Evolutionary conservation across 352 stramenopile genomes (phyloP).

Genomic region (Thalassiosira mediterranea): DNA sequence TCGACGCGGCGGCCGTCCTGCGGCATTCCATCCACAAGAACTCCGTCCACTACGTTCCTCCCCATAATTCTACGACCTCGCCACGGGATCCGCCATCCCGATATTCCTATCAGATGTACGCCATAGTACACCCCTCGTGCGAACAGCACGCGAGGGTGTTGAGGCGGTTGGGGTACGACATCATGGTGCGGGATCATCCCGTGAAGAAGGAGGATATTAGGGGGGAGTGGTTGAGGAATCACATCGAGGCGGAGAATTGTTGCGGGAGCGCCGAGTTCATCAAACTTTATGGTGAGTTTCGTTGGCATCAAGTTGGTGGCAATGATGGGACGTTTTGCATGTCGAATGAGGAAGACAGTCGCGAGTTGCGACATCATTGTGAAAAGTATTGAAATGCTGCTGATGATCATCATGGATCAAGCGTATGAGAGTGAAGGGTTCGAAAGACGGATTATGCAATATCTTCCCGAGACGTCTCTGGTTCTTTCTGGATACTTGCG

Average conservation of each 20-base stretch:
- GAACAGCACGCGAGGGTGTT: slow-evolving; percentile 47
- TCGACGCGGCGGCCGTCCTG: slow-evolving; percentile 65
- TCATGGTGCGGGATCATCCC: slow-evolving; percentile 57
- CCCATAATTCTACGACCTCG: background rate
- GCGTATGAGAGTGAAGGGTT: too few relatives aligned
- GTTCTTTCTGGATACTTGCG: too few relatives aligned
- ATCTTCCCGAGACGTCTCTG: too few relatives aligned
- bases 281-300: slow-evolving; percentile 74
- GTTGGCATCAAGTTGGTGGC: too few relatives aligned
- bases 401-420: too few relatives aligned
- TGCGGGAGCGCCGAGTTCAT: slow-evolving; percentile 72
- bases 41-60: slow-evolving; percentile 38
- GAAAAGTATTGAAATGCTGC: too few relatives aligned
- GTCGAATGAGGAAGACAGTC: too few relatives aligned
- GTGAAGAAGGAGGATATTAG: slow-evolving; percentile 61
- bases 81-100: slow-evolving; percentile 11
- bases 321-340: too few relatives aligned
- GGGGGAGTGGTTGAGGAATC: slow-evolving; percentile 57
- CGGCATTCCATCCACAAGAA: slow-evolving; percentile 72
- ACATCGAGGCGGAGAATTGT: slow-evolving; percentile 64
- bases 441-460: too few relatives aligned
- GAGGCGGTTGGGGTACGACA: slow-evolving; percentile 51
- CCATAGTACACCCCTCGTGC: slow-evolving; percentile 63
- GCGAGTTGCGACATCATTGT: too few relatives aligned
- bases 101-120: slow-evolving; percentile 78